phyloP scores from a whole-genome alignment of 169 alveolate species.

The Hepatocystis sp. region DNA sequence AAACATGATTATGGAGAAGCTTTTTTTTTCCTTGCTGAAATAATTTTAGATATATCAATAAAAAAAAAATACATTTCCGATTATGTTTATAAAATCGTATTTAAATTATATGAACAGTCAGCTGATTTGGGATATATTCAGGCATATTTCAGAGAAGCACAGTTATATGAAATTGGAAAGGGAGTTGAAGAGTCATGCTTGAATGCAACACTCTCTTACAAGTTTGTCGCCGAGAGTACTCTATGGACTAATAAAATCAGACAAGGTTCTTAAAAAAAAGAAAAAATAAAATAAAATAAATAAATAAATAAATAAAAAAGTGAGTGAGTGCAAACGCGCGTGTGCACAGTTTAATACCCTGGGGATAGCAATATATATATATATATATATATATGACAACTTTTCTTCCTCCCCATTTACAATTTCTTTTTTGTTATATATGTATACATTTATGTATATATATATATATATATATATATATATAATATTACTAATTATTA shows the following conservation, averaged over 20 bases:
- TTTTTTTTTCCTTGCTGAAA: conserved; percentile 69
- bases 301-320: too few relatives aligned
- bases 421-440: too few relatives aligned
- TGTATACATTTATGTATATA: too few relatives aligned
- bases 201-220: conserved; percentile 65
- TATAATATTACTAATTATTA: too few relatives aligned
- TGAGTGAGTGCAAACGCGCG: too few relatives aligned
- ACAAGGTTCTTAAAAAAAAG: conserved; percentile 21
- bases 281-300: too few relatives aligned
- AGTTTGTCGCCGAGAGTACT: conserved; percentile 69
- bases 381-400: too few relatives aligned
- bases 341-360: too few relatives aligned
- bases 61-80: conserved; percentile 35
- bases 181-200: conserved; percentile 64
- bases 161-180: conserved; percentile 72
- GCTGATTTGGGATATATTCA: conserved; percentile 76
- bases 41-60: conserved; percentile 49
- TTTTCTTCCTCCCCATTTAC: too few relatives aligned
- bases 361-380: too few relatives aligned
- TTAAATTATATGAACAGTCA: conserved; percentile 67
- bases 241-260: conserved; percentile 49
- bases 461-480: too few relatives aligned
- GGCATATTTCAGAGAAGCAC: conserved; percentile 75
- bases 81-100: conserved; percentile 25
- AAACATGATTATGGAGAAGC: conserved; percentile 77